Conservation (phyloP, 23 red algal genomes). For the Gracilaria gracilis region DNA sequence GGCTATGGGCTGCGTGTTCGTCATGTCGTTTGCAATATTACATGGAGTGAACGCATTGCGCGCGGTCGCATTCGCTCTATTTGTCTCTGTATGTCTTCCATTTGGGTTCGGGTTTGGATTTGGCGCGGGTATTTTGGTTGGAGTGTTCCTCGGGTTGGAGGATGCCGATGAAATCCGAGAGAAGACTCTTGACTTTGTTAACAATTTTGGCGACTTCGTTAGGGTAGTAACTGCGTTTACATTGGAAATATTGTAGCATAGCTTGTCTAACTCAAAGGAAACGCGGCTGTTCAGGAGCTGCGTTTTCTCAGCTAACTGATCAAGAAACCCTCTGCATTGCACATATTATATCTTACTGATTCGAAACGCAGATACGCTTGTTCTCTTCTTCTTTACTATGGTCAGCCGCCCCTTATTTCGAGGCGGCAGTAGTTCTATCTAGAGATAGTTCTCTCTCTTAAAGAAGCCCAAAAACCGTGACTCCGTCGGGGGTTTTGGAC, state of each 20-base stretch:
- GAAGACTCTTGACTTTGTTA: constrained; percentile 57
- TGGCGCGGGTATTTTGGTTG: constrained; percentile 39
- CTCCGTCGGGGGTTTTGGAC: no score
- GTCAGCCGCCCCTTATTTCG: no score
- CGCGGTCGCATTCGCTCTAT: constrained; percentile 51
- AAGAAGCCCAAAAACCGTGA: no score
- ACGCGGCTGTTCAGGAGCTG: not conserved
- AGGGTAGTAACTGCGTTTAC: constrained; percentile 59
- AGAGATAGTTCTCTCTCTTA: no score
- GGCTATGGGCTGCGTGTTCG: constrained; percentile 70
- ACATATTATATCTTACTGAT: not conserved
- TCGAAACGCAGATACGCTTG: constrained; percentile 3
- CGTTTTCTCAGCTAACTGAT: not conserved
- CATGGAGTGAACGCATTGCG: constrained; percentile 69
- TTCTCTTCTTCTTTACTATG: not conserved
- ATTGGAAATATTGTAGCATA: constrained; percentile 54
- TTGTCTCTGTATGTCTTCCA: constrained; percentile 53
- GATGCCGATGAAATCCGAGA: constrained; percentile 56
- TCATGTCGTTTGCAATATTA: constrained; percentile 65
- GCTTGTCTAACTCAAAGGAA: not conserved
- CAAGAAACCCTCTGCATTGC: not conserved
- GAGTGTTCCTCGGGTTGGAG: constrained; percentile 54
- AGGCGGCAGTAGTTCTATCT: no score
- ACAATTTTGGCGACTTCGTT: constrained; percentile 55
- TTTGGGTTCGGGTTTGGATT: constrained; percentile 62